Base-by-base conservation (phyloP, 2,329 filamentous ascomycete species). In the Penicillium concentricum region DNA sequence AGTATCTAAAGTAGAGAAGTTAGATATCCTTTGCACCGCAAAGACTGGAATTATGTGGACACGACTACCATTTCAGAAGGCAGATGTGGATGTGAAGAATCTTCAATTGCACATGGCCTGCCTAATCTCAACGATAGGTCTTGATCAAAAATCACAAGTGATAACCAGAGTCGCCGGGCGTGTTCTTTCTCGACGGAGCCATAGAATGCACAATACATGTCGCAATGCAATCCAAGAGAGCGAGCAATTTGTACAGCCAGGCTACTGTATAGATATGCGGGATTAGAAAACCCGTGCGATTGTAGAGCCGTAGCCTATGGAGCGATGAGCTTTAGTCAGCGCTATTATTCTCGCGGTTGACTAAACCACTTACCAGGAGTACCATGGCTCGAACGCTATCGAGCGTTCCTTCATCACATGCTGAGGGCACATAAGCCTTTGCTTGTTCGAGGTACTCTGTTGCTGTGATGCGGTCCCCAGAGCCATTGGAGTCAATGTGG, bases 141-240 rank as follows among this genome's bases (percentile, higher is more conserved):
- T 9, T 35, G 34, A 35, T 35, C 34, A 35, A 35, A 35, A 13
- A 35, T 35, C 12, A 13, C 34, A 12, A 35, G 16, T 12, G 34
- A 35, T 9, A 4, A 35, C 34, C 34, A 35, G 10, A 35, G 16
- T 16, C 34, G 10, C 34, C 34, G 34, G 10, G 34, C 34, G 16
- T 35, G 34, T 16, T 35, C 12, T 35, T 35, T 35, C 34, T 35
- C 34, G 34, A 35, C 34, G 12, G 34, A 16, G 24, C 24, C 24
- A 35, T 35, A 16, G 34, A 16, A 16, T 13, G 34, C 16, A 9
- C 10, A 35, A 35, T 35, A 35, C 16, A 4, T 35, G 15, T 82
- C 82, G n/a, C 82, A 77, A 54, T 86, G 83, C 34, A 85, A 72
- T 0, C 83, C 82, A 24, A 85, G 73, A 10, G 79, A 78, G 32